Evolutionary conservation across 140 eudicot species (phyloP).

Genomic region (Ambrosia hybrid): DNA sequence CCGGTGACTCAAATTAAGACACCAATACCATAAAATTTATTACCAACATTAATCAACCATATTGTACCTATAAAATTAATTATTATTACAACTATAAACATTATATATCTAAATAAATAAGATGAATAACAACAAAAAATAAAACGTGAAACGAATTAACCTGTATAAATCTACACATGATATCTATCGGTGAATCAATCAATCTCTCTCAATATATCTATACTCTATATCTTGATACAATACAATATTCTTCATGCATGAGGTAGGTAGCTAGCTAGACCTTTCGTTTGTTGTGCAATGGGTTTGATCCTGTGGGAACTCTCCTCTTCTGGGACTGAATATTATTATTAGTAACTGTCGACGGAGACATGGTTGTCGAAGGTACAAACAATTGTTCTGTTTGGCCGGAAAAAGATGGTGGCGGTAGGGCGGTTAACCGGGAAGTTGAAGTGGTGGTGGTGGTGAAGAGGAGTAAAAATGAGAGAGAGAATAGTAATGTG

Average conservation of each 20-base stretch:
- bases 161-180: background rate
- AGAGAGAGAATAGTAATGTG: slow-evolving; percentile 37
- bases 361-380: slow-evolving; percentile 24
- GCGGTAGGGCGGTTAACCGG: slow-evolving; percentile 28
- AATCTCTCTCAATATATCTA: slow-evolving; percentile 14
- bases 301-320: slow-evolving; percentile 69
- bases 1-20: background rate
- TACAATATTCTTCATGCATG: background rate
- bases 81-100: background rate
- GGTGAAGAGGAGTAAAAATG: slow-evolving; percentile 23
- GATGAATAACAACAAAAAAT: background rate
- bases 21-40: background rate
- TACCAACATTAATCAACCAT: background rate
- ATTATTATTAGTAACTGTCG: slow-evolving; percentile 16
- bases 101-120: background rate
- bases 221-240: slow-evolving; percentile 13
- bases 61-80: background rate
- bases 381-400: slow-evolving; percentile 18
- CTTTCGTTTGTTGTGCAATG: slow-evolving; percentile 54
- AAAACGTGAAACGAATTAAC: background rate
- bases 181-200: background rate
- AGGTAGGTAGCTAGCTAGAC: background rate
- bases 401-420: slow-evolving; percentile 24
- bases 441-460: slow-evolving; percentile 34
- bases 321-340: slow-evolving; percentile 43